These are phyloP conservation scores for Blastocystis sp. DNA, from an alignment of 352 stramenopile genomes.

Conservation along the genomic window DNA sequence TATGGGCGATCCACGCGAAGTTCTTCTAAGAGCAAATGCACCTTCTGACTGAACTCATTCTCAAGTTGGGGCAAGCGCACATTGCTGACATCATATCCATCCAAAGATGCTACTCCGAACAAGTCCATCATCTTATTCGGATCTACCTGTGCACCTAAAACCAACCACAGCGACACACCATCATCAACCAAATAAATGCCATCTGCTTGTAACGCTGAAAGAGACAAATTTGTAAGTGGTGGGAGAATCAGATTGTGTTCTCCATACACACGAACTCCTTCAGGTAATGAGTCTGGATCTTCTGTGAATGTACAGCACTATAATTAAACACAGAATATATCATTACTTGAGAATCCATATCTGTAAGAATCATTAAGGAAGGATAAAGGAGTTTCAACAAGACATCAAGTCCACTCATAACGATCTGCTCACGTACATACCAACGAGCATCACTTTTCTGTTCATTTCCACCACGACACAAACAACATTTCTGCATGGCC, in stretches of 20 bases:
- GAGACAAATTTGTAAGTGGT: constrained; percentile 82
- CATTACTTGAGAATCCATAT: not conserved
- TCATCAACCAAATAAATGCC: constrained; percentile 94
- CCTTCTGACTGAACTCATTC: constrained; percentile 73
- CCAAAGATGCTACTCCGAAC: constrained; percentile 85
- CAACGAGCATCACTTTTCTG: constrained; percentile 90
- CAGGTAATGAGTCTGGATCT: constrained; percentile 69
- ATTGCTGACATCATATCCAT: constrained; percentile 81
- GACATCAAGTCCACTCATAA: not conserved
- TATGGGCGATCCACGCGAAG: constrained; percentile 75
- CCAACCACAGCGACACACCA: constrained; percentile 86
- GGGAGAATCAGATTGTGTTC: constrained; percentile 65
- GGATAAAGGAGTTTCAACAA: constrained; percentile 16
- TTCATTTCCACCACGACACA: constrained; percentile 88
- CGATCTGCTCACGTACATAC: constrained; percentile 77
- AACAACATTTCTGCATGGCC: constrained; percentile 91
- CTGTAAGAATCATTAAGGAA: not conserved
- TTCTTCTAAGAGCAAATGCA: constrained; percentile 78
- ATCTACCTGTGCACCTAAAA: constrained; percentile 83
- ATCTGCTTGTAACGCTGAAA: constrained; percentile 82
- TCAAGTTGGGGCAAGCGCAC: constrained; percentile 57
- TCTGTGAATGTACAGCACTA: constrained; percentile 53
- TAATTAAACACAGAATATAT: not conserved
- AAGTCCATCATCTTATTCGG: constrained; percentile 78
- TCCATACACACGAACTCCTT: constrained; percentile 77